Base-by-base conservation (phyloP, 2,329 filamentous ascomycete species). In the Ambrosiella xylebori region DNA sequence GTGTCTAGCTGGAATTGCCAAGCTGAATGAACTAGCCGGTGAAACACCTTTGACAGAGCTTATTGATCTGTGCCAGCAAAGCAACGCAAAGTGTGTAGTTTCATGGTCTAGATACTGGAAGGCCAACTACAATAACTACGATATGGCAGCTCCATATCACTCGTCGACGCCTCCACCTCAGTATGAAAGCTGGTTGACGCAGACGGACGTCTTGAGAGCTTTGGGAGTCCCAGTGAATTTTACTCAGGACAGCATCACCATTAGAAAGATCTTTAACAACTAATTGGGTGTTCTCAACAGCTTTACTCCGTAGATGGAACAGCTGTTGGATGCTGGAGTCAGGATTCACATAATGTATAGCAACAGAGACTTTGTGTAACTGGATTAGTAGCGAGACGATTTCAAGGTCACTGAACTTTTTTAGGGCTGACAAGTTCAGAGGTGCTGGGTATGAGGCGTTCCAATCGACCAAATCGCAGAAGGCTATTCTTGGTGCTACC, bases 371-470 rank as follows among this genome's bases (percentile, higher is more conserved):
- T 82, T 79, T 65, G 75, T 83, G 79, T 67, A 82, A 82, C 66
- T 83, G 84, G 69, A 72, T 84, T 62, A 87, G 88, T n/a, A 87
- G 86, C 40, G 78, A 93, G 68, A 81, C 83, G 1, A 74, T 88
- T 49, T 86, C 83, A 1, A 64, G 68, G 15, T 81, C 84, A 62
- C 7, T 54, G 13, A 39, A 54, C 11, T 54, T 37, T n/a, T 12
- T 8, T 7, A n/a, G 36, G 0, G 68, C 73, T 0, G 68, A 70
- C 1, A 68, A 71, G 36, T 93, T 90, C 66, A 71, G 75, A 1
- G 67, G 71, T 0, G 82, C 87, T 0, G 86, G 86, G 0, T 93
- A 91, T 66, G 79, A 80, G 0, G 80, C 84, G 12, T 80, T 93
- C 61, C 71, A 81, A 11, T 69, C 73, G 0, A 68, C 71, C 7